Evolutionary conservation across 2,329 filamentous ascomycete species (phyloP).

Genomic region (Colletotrichum liaoningense): DNA sequence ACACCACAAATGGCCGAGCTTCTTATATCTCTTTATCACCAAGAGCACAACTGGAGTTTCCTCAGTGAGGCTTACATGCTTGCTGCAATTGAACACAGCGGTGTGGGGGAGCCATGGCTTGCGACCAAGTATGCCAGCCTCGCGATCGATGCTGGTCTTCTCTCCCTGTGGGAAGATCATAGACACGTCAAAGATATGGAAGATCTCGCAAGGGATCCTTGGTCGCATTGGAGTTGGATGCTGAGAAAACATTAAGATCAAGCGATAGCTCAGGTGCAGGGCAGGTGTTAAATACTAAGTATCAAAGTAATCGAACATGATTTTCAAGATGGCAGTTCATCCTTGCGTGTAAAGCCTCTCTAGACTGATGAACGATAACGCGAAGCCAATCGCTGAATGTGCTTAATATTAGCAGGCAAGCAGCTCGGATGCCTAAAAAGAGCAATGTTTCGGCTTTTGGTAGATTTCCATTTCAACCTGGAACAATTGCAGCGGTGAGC

Average conservation of each 20-base stretch:
- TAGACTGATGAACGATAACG: no score
- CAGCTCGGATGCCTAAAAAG: neutral
- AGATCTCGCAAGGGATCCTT: conserved; percentile 47
- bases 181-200: conserved; percentile 49
- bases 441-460: neutral
- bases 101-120: conserved; percentile 50
- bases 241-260: conserved; percentile 45
- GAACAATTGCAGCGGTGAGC: neutral
- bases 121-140: conserved; percentile 51
- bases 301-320: no score
- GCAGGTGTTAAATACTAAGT: neutral
- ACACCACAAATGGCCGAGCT: conserved; percentile 52
- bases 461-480: neutral
- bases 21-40: conserved; percentile 51
- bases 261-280: neutral
- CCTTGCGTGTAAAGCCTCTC: no score
- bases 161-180: conserved; percentile 35
- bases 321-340: no score
- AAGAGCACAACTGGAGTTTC: conserved; percentile 50
- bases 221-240: conserved; percentile 55
- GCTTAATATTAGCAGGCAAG: no score
- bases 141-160: conserved; percentile 50
- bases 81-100: conserved; percentile 53
- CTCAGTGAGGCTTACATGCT: conserved; percentile 50
- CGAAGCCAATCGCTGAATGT: no score